Evolutionary conservation across 2,329 filamentous ascomycete genomes (phyloP).

Genomic region (Bipolaris oryzae): DNA sequence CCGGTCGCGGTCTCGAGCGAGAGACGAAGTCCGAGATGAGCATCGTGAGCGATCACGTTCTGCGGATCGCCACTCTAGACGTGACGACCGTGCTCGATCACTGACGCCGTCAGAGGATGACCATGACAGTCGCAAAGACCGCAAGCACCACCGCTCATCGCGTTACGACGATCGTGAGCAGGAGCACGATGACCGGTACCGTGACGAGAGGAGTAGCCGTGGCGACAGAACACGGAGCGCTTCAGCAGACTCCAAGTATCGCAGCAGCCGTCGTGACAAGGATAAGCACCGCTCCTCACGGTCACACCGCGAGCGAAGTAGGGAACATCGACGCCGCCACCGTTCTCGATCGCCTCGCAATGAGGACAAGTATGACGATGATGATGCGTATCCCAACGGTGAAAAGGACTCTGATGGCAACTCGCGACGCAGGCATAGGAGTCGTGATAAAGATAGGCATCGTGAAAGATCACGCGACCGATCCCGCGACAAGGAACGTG

Average conservation of each 20-base stretch:
- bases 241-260: slow-evolving; percentile 66
- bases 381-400: slow-evolving; percentile 39
- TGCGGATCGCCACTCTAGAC: slow-evolving; percentile 55
- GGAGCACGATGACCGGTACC: slow-evolving; percentile 43
- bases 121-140: slow-evolving; percentile 46
- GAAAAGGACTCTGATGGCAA: slow-evolving; percentile 36
- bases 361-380: slow-evolving; percentile 38
- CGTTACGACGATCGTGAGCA: slow-evolving; percentile 48
- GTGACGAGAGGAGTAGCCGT: slow-evolving; percentile 57
- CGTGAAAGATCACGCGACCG: slow-evolving; percentile 36
- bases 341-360: slow-evolving; percentile 49
- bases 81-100: slow-evolving; percentile 59
- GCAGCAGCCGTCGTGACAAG: slow-evolving; percentile 61
- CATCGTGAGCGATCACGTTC: slow-evolving; percentile 33
- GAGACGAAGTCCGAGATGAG: slow-evolving; percentile 25
- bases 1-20: slow-evolving; percentile 47
- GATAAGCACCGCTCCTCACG: slow-evolving; percentile 54
- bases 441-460: slow-evolving; percentile 45
- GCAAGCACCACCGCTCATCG: slow-evolving; percentile 57
- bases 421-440: slow-evolving; percentile 46
- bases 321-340: slow-evolving; percentile 52
- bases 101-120: slow-evolving; percentile 49
- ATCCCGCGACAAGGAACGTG: slow-evolving; percentile 41
- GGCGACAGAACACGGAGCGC: slow-evolving; percentile 67
- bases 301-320: slow-evolving; percentile 54